Evolutionary conservation across 1,284 basidiomycete genomes (phyloP).

Genomic region (Hemileia vastatrix): DNA sequence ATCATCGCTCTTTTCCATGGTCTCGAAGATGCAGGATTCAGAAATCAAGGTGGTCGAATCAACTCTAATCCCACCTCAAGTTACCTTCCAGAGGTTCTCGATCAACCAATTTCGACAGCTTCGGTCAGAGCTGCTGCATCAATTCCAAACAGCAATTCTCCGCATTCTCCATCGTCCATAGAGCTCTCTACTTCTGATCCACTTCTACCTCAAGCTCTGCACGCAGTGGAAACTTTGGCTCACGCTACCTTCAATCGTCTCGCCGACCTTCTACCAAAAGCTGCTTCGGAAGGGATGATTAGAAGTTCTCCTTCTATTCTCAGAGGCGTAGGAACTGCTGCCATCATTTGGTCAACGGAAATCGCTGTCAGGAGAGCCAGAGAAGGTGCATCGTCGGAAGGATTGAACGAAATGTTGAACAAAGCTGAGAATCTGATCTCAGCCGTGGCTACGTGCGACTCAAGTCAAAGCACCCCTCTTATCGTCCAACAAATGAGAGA

Average conservation of each 20-base stretch:
- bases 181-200: too few species aligned
- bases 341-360: neutral
- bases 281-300: neutral
- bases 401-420: neutral
- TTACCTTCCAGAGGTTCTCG: too few species aligned
- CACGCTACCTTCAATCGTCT: neutral
- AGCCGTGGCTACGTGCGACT: neutral
- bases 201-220: too few species aligned
- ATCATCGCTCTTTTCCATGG: too few species aligned
- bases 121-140: too few species aligned
- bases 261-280: neutral
- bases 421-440: neutral
- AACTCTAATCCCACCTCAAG: too few species aligned
- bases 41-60: too few species aligned
- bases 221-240: too few species aligned
- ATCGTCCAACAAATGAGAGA: neutral
- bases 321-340: neutral
- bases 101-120: too few species aligned
- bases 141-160: too few species aligned
- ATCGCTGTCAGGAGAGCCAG: neutral
- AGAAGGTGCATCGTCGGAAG: neutral
- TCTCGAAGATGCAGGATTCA: too few species aligned
- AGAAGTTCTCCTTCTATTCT: neutral
- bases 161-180: too few species aligned
- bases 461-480: neutral